Evolutionary conservation across 768 basidiomycete genomes (phyloP), one percentile per base, ranked within the genome.

Genomic region (Trametes meyenii): DNA sequence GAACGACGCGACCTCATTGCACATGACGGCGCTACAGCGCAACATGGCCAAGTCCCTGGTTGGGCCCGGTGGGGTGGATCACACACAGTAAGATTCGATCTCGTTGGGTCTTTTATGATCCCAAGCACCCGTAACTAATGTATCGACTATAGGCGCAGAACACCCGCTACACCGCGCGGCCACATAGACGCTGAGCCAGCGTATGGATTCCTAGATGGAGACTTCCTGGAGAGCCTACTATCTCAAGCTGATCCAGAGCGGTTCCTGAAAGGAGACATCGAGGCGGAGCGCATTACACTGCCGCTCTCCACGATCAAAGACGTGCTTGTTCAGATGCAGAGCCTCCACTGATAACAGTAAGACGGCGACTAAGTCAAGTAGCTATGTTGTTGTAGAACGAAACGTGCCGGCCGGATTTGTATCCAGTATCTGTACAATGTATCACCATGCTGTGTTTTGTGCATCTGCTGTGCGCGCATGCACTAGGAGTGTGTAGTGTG

Each of bases 171-270:
- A 40, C 76, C 76, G 0, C 70, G 75, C 23, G 85, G 88, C 7
- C 77, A 79, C 23, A 85, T 81, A 50, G 89, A 91, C 66, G 77
- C 81, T 8, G 83, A 87, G 35, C 67, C 73, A 26, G 66, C 80
- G 0, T 81, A 79, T 42, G 94, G 93, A 16, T 94, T 97, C 79
- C 77, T 97, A 29, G 94, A 97, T 62, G 95, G 94, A 1, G 89
- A 92, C 69, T 90, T 94, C 64, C 70, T 97, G 19, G 91, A 95
- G 72, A 75, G 77, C 19, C 86, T 90, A 72, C 77, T 88, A 54
- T 73, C 73, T 17, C 76, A 69, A 39, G 71, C 79, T 0, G 68
- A 76, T 5, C 72, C 79, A 23, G 74, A 85, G n/a, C 72, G 80
- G 54, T 74, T 91, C 11, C 74, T 88, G 65, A 68, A 76, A 29